phyloP scores from a whole-genome alignment of 371 early-diverging fungal species.

The Apophysomyces ossiformis region DNA sequence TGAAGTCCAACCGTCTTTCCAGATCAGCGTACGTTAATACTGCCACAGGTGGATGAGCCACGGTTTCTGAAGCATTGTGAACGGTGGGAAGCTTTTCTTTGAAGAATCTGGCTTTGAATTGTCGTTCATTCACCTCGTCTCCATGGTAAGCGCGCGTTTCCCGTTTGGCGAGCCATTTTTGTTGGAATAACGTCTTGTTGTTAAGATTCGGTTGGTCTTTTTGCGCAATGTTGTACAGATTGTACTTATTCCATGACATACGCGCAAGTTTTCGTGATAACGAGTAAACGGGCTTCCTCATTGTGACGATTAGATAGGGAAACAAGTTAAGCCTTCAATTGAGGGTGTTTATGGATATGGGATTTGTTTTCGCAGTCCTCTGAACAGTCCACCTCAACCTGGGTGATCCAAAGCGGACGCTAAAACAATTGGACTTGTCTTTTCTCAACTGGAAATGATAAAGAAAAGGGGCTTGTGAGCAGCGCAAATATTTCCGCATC shows the following conservation, averaged over 20 bases:
- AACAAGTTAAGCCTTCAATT: too few relatives aligned
- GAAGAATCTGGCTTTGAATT: conserved; percentile 76
- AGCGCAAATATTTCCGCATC: too few relatives aligned
- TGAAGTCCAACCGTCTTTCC: conserved; percentile 92
- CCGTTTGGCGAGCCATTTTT: conserved; percentile 92
- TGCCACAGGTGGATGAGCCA: conserved; percentile 78
- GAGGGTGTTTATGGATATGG: too few relatives aligned
- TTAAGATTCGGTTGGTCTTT: conserved; percentile 63
- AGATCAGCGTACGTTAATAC: conserved; percentile 86
- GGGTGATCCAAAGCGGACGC: too few relatives aligned
- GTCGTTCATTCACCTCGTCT: conserved; percentile 84
- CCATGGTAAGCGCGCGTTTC: conserved; percentile 95
- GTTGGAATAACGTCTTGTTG: conserved; percentile 88
- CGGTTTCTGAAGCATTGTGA: conserved; percentile 50
- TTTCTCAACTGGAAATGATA: too few relatives aligned
- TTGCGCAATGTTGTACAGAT: conserved; percentile 84
- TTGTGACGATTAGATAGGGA: conserved; percentile 2
- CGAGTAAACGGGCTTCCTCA: conserved; percentile 61
- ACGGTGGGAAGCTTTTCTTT: conserved; percentile 74
- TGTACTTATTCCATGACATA: conserved; percentile 94
- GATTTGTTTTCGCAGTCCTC: too few relatives aligned
- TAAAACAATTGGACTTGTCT: too few relatives aligned
- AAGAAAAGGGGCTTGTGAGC: too few relatives aligned
- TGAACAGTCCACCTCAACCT: too few relatives aligned
- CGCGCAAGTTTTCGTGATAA: conserved; percentile 78